Evolutionary conservation across 1,284 basidiomycete genomes (phyloP), one percentile per base, ranked within the genome.

Genomic region (Stygiomarasmius scandens): DNA sequence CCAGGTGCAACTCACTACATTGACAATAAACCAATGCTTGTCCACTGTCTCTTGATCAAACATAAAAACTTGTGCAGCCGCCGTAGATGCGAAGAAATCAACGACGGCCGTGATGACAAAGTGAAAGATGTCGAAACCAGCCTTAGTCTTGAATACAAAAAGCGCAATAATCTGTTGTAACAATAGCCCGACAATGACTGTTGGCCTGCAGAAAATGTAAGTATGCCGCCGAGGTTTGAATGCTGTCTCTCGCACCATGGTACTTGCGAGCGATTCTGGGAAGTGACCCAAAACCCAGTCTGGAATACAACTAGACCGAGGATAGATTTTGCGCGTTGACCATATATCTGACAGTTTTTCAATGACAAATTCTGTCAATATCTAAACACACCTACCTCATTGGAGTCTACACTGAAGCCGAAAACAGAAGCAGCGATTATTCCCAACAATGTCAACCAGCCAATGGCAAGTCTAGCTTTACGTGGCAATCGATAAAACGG

Each of bases 341-440:
- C 38, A 19, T 41, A 41, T 19, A 41, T 19, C 38, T 41, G 38
- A 41, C 14, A 19, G n/a, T 4, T 9, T 41, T 12, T 41, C 16
- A n/a, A 19, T 41, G 32, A 34, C 32, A 14, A 14, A 41, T 41
- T 41, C 38, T 41, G 38, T 41, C 16, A 41, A 8, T 4, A 5
- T 5, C 14, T 9, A 16, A 41, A 41, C 16, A 72, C 80, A 49
- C 66, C 10, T 19, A 46, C 49, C 29, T 89, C 89, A 53, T 66
- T 71, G 38, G 38, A 41, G 52, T 81, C 71, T 45, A 89, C 77
- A 23, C 75, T 73, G 75, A 93, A 90, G 16, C 92, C 92, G 67
- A 92, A 94, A 0, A 90, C 90, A 20, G 89, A 90, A 52, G 89
- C 91, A 59, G 93, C 86, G 52, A 93, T 76, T 58, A 93, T 85